Percentiles rank a stretch among this genome's conserved stretches.
Evolutionary conservation across 2,329 filamentous ascomycete genomes (phyloP).

Genomic region (Penicillium sp.): DNA sequence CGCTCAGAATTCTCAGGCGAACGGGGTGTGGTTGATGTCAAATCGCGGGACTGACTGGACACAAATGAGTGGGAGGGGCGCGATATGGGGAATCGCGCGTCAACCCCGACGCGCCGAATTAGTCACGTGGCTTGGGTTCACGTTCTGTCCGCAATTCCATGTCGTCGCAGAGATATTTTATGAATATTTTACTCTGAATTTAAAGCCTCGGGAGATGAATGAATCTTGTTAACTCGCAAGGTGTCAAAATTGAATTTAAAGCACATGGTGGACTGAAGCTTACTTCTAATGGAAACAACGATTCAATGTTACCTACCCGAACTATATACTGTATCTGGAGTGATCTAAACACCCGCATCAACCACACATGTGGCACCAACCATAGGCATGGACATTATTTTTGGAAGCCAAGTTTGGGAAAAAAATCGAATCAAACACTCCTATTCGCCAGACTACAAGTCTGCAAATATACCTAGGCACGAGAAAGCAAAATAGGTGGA

Average conservation of each 20-base stretch:
- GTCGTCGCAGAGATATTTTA: not conserved
- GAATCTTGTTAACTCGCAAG: not conserved
- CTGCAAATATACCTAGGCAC: not conserved
- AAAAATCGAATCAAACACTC: too few relatives aligned
- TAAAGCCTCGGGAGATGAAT: not conserved
- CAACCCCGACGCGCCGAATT: conserved; percentile 24
- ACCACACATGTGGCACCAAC: too few relatives aligned
- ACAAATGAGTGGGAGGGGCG: conserved; percentile 23
- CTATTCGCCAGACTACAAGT: too few relatives aligned
- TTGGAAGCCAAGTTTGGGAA: too few relatives aligned
- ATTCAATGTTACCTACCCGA: too few relatives aligned
- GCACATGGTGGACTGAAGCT: too few relatives aligned
- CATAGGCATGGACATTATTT: too few relatives aligned
- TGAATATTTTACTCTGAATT: not conserved
- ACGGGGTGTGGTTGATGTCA: conserved; percentile 8
- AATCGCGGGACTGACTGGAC: conserved; percentile 8
- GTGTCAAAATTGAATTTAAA: too few relatives aligned
- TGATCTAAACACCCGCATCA: too few relatives aligned
- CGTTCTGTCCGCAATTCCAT: not conserved
- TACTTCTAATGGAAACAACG: too few relatives aligned
- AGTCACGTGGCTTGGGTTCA: conserved; percentile 27
- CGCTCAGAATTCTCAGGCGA: conserved; percentile 11
- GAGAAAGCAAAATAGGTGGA: not conserved
- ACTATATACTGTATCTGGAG: too few relatives aligned
- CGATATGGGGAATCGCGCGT: conserved; percentile 25